Evolutionary conservation across 345 rosid species (phyloP), one percentile per base, ranked within the genome.

Genomic region (Eucalyptus cloeziana): DNA sequence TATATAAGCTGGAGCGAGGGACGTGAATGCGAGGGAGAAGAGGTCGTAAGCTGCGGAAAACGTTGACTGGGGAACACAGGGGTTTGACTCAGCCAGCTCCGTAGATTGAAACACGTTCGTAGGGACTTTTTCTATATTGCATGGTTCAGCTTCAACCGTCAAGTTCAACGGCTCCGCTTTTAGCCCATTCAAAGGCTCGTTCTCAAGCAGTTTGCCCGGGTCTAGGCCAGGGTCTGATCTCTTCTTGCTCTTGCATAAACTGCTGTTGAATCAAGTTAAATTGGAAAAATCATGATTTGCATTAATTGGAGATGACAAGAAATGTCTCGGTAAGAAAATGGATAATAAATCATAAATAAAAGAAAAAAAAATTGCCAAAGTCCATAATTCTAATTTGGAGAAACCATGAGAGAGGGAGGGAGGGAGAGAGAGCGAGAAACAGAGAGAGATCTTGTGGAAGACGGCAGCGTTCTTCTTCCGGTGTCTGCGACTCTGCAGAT

Each of bases 41-140:
- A 37, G 12, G 87, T 86, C 87, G 8, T 21, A 10, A 12, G 31
- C 58, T 47, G 88, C 60, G 30, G 79, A 43, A 58, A 43, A 58
- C 14, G 13, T 58, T 86, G 88, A 86, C 88, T 7, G 24, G 4
- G 24, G 83, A 76, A 76, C 83, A 1, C 27, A 37, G 30, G 58
- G 83, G 83, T 19, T 58, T 86, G 88, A 86, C 88, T n/a, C 50
- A 58, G 88, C 62, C 30, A 22, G 30, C 4, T 19, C 58, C 1
- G 58, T 52, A 52, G 58, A 3, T 7, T 76, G 83, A n/a, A n/a
- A 76, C 83, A 25, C 7, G 83, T 1, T 37, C 83, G 24, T 30
- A 0, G 6, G 12, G 15, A 21, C 13, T 2, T 6, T 37, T 76
- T 37, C 2, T 0, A 16, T 15, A 56, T 17, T 31, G 40, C 24